These are phyloP conservation scores for Rhizopogon rudus DNA, from an alignment of 768 basidiomycete species.

Conservation along the genomic window DNA sequence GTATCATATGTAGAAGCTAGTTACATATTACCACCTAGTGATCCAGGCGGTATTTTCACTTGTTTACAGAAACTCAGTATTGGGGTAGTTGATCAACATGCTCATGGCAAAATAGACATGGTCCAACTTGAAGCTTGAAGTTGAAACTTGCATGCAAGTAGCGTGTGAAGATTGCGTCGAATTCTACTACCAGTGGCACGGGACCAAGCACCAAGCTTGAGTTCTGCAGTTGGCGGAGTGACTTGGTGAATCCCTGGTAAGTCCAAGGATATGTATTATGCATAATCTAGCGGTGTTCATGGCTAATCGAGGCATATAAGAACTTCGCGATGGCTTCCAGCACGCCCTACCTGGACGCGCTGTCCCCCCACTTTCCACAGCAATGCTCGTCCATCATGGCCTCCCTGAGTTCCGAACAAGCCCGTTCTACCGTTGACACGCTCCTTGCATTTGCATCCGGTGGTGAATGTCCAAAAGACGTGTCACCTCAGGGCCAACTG, in stretches of 20 bases:
- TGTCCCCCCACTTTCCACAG: conserved; percentile 15
- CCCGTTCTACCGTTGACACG: conserved; percentile 13
- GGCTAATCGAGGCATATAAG: not conserved
- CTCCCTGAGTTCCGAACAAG: conserved; percentile 5
- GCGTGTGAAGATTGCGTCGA: too few relatives aligned
- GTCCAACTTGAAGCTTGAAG: too few relatives aligned
- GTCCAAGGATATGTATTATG: not conserved
- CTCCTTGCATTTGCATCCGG: conserved; percentile 27
- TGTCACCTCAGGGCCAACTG: conserved; percentile 5
- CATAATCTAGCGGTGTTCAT: not conserved
- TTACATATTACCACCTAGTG: too few relatives aligned
- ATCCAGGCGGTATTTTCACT: too few relatives aligned
- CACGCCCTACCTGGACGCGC: conserved; percentile 22
- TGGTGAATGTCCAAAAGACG: conserved; percentile 16
- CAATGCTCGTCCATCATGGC: conserved; percentile 5
- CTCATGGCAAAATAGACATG: too few relatives aligned
- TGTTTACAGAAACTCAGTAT: too few relatives aligned
- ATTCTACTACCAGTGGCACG: too few relatives aligned
- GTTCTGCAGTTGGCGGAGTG: not conserved
- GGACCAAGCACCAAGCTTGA: too few relatives aligned
- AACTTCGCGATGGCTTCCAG: not conserved
- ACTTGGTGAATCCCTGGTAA: not conserved
- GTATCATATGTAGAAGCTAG: too few relatives aligned
- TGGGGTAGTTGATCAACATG: too few relatives aligned
- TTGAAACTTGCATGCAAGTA: too few relatives aligned